A percentile compares a stretch with the other conserved stretches of the same genome.
Evolutionary conservation across 164 flowering plant genomes (phyloP).

Genomic region (Malania oleifera): DNA sequence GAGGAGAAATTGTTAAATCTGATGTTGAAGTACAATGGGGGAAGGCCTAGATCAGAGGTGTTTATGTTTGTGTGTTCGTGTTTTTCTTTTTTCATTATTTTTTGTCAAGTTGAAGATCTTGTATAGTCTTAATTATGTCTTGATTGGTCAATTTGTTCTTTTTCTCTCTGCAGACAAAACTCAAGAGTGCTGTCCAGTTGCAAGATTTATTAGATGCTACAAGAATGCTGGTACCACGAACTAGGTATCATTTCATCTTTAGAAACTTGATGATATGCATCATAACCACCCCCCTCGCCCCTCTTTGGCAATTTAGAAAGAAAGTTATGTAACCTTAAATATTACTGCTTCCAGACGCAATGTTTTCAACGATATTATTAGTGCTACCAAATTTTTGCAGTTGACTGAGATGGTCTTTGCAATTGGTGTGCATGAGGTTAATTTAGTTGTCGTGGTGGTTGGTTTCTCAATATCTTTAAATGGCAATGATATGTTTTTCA

Average conservation of each 20-base stretch:
- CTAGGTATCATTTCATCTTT: conserved; percentile 41
- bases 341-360: too few species aligned
- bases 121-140: background rate
- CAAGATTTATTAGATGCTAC: conserved; percentile 99
- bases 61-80: conserved; percentile 7
- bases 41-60: conserved; percentile 91
- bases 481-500: too few species aligned
- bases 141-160: background rate
- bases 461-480: too few species aligned
- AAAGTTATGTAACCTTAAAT: too few species aligned
- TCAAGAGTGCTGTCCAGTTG: conserved; percentile 96
- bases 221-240: conserved; percentile 86
- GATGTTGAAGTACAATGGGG: conserved; percentile 95
- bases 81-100: background rate
- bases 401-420: too few species aligned
- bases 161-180: conserved; percentile 67
- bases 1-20: conserved; percentile 90
- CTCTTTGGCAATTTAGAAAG: too few species aligned
- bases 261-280: background rate
- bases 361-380: too few species aligned
- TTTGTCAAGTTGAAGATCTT: background rate
- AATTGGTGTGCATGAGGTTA: too few species aligned
- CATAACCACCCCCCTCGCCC: too few species aligned
- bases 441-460: too few species aligned
- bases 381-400: too few species aligned